Evolutionary conservation across 1,139 yeast species (phyloP), one percentile per base, ranked within the genome.

Genomic region (Pichiaceae sp.): DNA sequence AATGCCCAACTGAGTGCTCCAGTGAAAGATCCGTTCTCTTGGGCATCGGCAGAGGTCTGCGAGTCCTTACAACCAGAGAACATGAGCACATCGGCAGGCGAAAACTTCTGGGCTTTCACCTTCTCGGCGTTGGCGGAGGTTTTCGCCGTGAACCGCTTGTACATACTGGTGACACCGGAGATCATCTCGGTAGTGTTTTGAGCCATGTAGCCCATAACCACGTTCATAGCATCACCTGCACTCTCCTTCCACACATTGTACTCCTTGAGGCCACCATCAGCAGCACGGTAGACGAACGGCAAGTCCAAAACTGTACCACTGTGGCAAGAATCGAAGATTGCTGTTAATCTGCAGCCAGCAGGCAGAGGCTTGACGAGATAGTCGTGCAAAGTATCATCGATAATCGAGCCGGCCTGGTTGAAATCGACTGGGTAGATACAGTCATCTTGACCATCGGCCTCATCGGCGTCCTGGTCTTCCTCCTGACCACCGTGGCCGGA

Each of bases 1-100:
- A 89, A 87, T 1, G 96, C 83, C 70, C 81, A 86, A 35, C 95
- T 82, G 95, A 89, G 85, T 17, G 97, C 97, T 41, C 97, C 97
- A 0, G 95, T 86, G 31, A 83, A 77, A 31, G 62, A 63, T 19
- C 95, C 95, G 36, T 75, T 77, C 53, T 82, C 89, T 20, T 65
- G 66, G 1, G 96, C 83, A 57, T 86, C 96, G 4, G 96, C 96
- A 41, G 74, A 66, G 9, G 81, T 75, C 54, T 78, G 96, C 42
- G 79, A 76, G 60, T 89, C 96, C 60, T 85, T 86, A 53, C 96
- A 87, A 9, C 97, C 97, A 9, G 93, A 79, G 39, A 89, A 68
- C 60, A 82, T 75, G 26, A 89, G 75, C 29, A 84, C 89, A 62
- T 89, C 96, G 1, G 96, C 95, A 2, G 94, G 82, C 0, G 95